Percentiles rank a stretch among this genome's conserved stretches.
Conservation (phyloP, 495 filamentous ascomycete genomes). For the Podospora australis region DNA sequence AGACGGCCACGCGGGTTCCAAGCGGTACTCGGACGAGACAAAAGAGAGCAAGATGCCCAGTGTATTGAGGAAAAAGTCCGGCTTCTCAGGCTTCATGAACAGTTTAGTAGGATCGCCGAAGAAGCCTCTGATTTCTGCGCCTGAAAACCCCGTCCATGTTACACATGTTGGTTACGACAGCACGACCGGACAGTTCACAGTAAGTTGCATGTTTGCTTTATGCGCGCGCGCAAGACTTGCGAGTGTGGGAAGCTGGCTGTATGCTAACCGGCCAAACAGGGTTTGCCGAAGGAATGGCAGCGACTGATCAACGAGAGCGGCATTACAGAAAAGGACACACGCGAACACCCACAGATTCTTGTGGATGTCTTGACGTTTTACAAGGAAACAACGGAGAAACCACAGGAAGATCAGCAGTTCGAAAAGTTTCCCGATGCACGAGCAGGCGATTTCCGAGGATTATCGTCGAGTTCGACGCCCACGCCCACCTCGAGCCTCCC, state of each 20-base stretch:
- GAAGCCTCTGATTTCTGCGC: slow-evolving; percentile 86
- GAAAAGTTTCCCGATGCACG: slow-evolving; percentile 91
- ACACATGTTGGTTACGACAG: slow-evolving; percentile 98
- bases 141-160: slow-evolving; percentile 94
- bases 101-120: slow-evolving; percentile 86
- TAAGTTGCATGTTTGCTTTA: slow-evolving; percentile 42
- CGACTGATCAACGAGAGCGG: slow-evolving; percentile 89
- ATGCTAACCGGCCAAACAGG: slow-evolving; percentile 46
- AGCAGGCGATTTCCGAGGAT: slow-evolving; percentile 49
- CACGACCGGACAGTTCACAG: slow-evolving; percentile 92
- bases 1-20: slow-evolving; percentile 56
- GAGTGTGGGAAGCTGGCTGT: too few relatives aligned
- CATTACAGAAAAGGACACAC: slow-evolving; percentile 91
- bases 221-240: too few relatives aligned
- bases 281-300: slow-evolving; percentile 97
- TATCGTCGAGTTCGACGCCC: slow-evolving; percentile 33
- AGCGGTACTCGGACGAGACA: slow-evolving; percentile 82
- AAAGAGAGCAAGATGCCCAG: slow-evolving; percentile 51
- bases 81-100: slow-evolving; percentile 91
- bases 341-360: slow-evolving; percentile 90
- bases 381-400: slow-evolving; percentile 80
- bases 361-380: slow-evolving; percentile 94
- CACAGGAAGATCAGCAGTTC: slow-evolving; percentile 78
- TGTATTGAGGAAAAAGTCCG: slow-evolving; percentile 77
- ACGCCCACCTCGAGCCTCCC: slow-evolving; percentile 29